phyloP scores from a whole-genome alignment of 495 filamentous ascomycete genomes.

The Aspergillus diversus region DNA sequence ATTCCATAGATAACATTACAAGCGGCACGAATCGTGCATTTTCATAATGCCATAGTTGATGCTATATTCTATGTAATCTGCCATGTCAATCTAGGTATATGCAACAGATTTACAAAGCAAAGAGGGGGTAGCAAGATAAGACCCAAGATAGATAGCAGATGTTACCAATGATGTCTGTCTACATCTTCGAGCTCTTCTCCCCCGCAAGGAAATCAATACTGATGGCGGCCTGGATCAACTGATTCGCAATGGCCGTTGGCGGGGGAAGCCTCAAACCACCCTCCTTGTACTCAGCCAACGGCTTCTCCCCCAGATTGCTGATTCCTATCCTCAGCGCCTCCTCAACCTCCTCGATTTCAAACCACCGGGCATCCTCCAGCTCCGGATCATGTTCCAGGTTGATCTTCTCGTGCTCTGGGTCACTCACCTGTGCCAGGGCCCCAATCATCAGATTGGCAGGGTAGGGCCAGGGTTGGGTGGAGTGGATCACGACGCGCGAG shows the following conservation, averaged over 20 bases:
- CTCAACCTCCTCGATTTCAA: slow-evolving; percentile 60
- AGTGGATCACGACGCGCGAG: slow-evolving; percentile 88
- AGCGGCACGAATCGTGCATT: not conserved
- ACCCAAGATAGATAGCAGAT: slow-evolving; percentile 2
- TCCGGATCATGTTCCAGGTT: slow-evolving; percentile 86
- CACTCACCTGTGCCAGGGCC: slow-evolving; percentile 77
- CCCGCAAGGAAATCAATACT: slow-evolving; percentile 49
- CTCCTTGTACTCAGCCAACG: slow-evolving; percentile 70
- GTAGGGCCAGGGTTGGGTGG: slow-evolving; percentile 90
- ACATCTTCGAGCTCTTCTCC: slow-evolving; percentile 42
- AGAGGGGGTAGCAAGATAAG: not conserved
- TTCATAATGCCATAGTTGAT: not conserved
- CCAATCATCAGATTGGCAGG: slow-evolving; percentile 95
- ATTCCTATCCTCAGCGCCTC: slow-evolving; percentile 63
- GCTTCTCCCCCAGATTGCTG: slow-evolving; percentile 66
- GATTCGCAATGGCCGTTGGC: slow-evolving; percentile 78
- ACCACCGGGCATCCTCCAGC: slow-evolving; percentile 88
- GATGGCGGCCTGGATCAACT: slow-evolving; percentile 61
- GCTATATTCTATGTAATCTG: slow-evolving; percentile 5
- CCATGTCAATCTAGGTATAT: not conserved
- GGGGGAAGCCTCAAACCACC: slow-evolving; percentile 74
- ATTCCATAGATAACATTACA: not conserved
- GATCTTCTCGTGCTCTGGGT: slow-evolving; percentile 78
- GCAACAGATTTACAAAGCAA: slow-evolving; percentile 13
- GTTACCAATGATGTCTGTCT: slow-evolving; percentile 10